These are phyloP conservation scores for Coriaria nepalensis DNA, from an alignment of 306 rosid genomes.

Conservation along the genomic window DNA sequence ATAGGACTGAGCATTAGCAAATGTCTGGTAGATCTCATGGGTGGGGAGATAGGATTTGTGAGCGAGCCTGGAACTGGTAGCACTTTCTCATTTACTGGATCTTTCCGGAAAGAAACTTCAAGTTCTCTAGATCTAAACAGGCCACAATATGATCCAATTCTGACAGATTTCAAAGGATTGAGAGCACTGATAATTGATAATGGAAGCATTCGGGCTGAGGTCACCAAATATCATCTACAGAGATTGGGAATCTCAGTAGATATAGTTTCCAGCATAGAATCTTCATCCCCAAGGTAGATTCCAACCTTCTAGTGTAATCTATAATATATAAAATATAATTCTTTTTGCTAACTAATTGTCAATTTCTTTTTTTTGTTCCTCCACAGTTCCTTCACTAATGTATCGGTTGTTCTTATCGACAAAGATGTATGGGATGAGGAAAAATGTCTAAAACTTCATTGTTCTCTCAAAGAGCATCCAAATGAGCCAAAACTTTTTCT, in stretches of 20 bases:
- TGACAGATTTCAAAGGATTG: slow-evolving; percentile 42
- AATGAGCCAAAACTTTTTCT: slow-evolving; percentile 54
- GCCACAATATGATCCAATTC: slow-evolving; percentile 37
- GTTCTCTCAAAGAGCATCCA: slow-evolving; percentile 23
- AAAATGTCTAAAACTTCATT: slow-evolving; percentile 20
- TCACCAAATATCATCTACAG: slow-evolving; percentile 60
- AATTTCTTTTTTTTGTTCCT: slow-evolving; percentile 9
- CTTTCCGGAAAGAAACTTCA: slow-evolving; percentile 46
- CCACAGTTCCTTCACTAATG: slow-evolving; percentile 28
- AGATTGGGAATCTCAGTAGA: slow-evolving; percentile 76
- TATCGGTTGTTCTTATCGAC: slow-evolving; percentile 65
- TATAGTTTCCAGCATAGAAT: slow-evolving; percentile 34
- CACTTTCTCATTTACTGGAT: slow-evolving; percentile 75
- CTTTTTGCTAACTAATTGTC: slow-evolving; percentile 9
- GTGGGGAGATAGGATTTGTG: slow-evolving; percentile 91
- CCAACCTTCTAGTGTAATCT: background rate
- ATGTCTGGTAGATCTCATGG: slow-evolving; percentile 82
- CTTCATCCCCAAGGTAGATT: slow-evolving; percentile 18
- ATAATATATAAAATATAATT: slow-evolving; percentile 12
- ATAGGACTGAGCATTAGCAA: slow-evolving; percentile 90
- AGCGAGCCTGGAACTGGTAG: slow-evolving; percentile 76
- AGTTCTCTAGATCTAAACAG: slow-evolving; percentile 30
- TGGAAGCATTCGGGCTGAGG: slow-evolving; percentile 59
- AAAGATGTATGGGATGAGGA: slow-evolving; percentile 66
- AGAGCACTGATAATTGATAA: slow-evolving; percentile 65